Base-by-base conservation (phyloP, 805 yeast genomes). In the Saturnispora zaruensis region DNA sequence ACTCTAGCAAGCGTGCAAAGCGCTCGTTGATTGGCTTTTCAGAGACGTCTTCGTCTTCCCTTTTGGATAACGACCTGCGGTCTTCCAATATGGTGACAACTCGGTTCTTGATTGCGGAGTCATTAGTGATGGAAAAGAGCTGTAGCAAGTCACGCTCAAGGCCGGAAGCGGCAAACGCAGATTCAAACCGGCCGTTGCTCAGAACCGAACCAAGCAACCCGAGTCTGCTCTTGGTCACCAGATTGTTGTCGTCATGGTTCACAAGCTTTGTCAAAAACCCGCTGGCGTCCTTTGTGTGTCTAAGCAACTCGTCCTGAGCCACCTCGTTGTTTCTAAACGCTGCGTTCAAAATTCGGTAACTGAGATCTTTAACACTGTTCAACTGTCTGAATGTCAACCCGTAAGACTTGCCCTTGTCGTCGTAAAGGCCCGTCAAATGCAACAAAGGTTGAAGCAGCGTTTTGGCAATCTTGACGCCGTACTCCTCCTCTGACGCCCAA, bases 291-390 rank as follows among this genome's bases (percentile, higher is more conserved):
- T 50, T 42, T 21, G 63, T 45, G 42, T 59, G 57, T 2, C 47
- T 20, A 4, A 49, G 6, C 21, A 64, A 55, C 3, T 42, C 45
- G 6, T 50, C 41, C 42, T 59, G 61, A 0, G 68, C 66, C 3
- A 55, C 76, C 2, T 79, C 80, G 60, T 89, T 89, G 62, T 88
- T 88, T 57, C 96, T 73, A 42, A 88, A 64, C 4, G 90, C 66
- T 5, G 87, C 73, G 0, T 85, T 82, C 51, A 89, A 68, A 26
- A 84, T 70, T 53, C 88, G 70, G 13, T 79, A 75, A 1, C 80
- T 63, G 41, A 75, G 57, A 51, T 87, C 93, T 51, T 73, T 69
- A 1, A 71, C 45, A n/a, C 49, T 55, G 0, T 45, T 30, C 23
- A 44, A 30, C 38, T 58, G 53, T 11, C 50, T 56, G 5, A 46